Evolutionary conservation across 108 stramenopile species (phyloP).

Genomic region (Cyclotella baltica): DNA sequence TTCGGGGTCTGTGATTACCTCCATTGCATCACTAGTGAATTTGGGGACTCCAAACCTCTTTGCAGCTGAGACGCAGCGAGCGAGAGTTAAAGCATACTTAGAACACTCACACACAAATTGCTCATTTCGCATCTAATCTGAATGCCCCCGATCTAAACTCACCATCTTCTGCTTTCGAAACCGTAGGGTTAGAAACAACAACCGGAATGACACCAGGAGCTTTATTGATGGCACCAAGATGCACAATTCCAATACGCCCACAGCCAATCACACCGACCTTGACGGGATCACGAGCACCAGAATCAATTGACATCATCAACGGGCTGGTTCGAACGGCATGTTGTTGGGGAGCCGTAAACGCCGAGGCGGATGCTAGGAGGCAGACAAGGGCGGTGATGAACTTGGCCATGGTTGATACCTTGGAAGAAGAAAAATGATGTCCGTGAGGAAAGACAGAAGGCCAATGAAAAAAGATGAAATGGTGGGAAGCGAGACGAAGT

Average conservation of each 20-base stretch:
- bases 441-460: no score
- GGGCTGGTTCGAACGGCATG: conserved; percentile 23
- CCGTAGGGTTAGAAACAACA: conserved; percentile 92
- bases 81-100: no score
- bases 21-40: conserved; percentile 89
- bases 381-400: conserved; percentile 35
- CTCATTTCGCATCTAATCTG: no score
- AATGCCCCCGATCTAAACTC: no score
- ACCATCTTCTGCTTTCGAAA: conserved; percentile 93
- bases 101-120: background rate
- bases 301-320: conserved; percentile 60
- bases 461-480: no score
- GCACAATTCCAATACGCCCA: conserved; percentile 95
- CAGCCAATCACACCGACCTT: conserved; percentile 96
- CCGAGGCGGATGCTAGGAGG: conserved; percentile 31
- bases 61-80: no score
- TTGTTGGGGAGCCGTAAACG: conserved; percentile 31
- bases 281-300: conserved; percentile 55
- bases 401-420: conserved; percentile 38
- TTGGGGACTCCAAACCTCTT: conserved; percentile 84
- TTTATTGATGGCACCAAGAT: conserved; percentile 94
- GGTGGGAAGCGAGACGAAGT: no score
- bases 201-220: conserved; percentile 83
- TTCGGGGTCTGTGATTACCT: conserved; percentile 93
- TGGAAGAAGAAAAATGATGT: no score